Conservation (phyloP, 495 filamentous ascomycete genomes). For the Podospora pseudocomata region DNA sequence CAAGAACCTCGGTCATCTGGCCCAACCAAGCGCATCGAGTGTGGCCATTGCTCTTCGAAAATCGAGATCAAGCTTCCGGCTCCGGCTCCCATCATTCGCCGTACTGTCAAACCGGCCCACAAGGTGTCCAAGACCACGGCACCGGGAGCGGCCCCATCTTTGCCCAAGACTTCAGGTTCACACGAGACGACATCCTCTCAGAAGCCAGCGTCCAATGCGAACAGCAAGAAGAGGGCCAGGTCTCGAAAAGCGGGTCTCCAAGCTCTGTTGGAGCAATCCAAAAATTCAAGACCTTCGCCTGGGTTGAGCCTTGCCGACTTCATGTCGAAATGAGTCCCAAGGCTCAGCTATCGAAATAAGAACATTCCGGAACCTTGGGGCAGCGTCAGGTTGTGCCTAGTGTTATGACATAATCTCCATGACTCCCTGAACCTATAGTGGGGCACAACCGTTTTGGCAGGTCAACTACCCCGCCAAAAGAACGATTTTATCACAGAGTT, state of each 20-base stretch:
- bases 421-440: conserved; percentile 16
- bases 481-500: conserved; percentile 16
- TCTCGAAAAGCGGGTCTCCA: conserved; percentile 52
- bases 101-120: conserved; percentile 10
- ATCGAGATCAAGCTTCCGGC: conserved; percentile 37
- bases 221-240: conserved; percentile 53
- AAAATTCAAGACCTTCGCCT: conserved; percentile 34
- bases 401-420: conserved; percentile 28
- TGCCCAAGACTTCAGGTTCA: conserved; percentile 8
- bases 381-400: conserved; percentile 12
- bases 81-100: conserved; percentile 25
- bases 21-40: conserved; percentile 41
- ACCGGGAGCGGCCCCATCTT: background rate
- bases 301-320: conserved; percentile 52
- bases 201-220: conserved; percentile 40
- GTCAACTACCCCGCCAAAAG: conserved; percentile 29
- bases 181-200: conserved; percentile 3
- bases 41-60: conserved; percentile 40
- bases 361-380: conserved; percentile 30
- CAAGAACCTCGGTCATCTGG: conserved; percentile 17
- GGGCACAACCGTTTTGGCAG: background rate
- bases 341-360: background rate
- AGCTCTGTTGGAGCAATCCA: conserved; percentile 46
- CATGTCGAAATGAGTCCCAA: conserved; percentile 42
- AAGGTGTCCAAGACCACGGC: background rate